phyloP scores from a whole-genome alignment of 345 rosid species.

The Lepidium didymum region DNA sequence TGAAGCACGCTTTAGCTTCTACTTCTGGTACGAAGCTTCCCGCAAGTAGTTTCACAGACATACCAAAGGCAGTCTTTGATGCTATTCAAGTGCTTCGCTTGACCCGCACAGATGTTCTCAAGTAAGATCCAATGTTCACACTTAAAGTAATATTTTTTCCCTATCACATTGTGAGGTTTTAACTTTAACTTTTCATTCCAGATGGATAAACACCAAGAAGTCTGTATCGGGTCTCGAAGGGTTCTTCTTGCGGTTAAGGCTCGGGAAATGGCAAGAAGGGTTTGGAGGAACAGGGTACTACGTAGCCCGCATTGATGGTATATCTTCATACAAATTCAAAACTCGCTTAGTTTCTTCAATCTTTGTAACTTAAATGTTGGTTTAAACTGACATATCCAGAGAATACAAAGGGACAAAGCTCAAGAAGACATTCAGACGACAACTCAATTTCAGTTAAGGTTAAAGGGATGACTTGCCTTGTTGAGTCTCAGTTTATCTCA shows the following conservation, averaged over 20 bases:
- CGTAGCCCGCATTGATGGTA: slow-evolving; percentile 76
- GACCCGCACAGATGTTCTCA: slow-evolving; percentile 60
- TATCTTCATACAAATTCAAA: neutral
- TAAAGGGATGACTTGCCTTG: slow-evolving; percentile 50
- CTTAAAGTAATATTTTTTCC: neutral
- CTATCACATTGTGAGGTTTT: neutral
- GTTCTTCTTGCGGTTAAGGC: slow-evolving; percentile 67
- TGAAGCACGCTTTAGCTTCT: slow-evolving; percentile 24
- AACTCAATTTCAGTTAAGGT: slow-evolving; percentile 41
- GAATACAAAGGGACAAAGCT: slow-evolving; percentile 17
- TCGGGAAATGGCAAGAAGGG: slow-evolving; percentile 74
- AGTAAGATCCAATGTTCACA: slow-evolving; percentile 35
- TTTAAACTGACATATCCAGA: neutral
- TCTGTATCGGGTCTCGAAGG: slow-evolving; percentile 59
- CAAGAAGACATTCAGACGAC: slow-evolving; percentile 16
- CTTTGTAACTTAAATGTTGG: neutral
- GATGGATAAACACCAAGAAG: slow-evolving; percentile 53
- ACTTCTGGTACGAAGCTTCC: slow-evolving; percentile 32
- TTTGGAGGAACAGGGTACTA: slow-evolving; percentile 64
- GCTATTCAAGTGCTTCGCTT: slow-evolving; percentile 56
- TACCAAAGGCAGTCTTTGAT: slow-evolving; percentile 46
- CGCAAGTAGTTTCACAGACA: slow-evolving; percentile 24
- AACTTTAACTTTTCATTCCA: neutral
- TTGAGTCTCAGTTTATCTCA: slow-evolving; percentile 73
- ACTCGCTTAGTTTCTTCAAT: neutral